These are phyloP conservation scores for Vicia villosa DNA, from an alignment of 306 rosid species.

Conservation along the genomic window DNA sequence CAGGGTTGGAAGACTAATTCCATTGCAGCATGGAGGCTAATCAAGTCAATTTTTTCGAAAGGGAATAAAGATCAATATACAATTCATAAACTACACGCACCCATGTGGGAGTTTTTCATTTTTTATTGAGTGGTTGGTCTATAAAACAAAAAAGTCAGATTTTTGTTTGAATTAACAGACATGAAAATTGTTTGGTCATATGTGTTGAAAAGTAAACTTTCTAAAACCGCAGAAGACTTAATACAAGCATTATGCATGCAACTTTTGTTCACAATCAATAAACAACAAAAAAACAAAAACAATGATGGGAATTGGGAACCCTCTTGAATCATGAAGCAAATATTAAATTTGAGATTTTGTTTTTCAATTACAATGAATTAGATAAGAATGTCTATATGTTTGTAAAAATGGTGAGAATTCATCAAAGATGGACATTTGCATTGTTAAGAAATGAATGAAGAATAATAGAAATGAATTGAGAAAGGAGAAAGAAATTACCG, in stretches of 20 bases:
- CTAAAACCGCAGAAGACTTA: background rate
- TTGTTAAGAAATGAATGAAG: background rate
- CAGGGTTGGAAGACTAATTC: background rate
- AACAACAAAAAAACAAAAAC: background rate
- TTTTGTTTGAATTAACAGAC: constrained; percentile 6
- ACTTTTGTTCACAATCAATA: background rate
- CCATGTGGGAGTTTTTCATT: background rate
- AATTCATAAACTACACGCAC: background rate
- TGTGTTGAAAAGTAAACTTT: background rate
- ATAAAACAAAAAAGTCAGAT: background rate
- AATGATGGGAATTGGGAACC: background rate
- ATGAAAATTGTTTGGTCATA: background rate
- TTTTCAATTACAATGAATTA: background rate
- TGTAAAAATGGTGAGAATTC: constrained; percentile 1
- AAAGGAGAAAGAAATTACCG: constrained; percentile 20
- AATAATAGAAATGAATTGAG: background rate
- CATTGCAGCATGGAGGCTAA: background rate
- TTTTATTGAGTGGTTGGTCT: too few relatives aligned
- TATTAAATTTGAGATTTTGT: background rate
- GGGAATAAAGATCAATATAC: background rate
- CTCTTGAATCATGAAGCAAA: background rate
- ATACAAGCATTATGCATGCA: background rate
- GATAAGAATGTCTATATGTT: constrained; percentile 3
- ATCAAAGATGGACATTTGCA: background rate
- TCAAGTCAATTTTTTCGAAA: background rate